Base-by-base conservation (phyloP, 176 grass and related monocot species). In the Tillandsia leiboldiana region DNA sequence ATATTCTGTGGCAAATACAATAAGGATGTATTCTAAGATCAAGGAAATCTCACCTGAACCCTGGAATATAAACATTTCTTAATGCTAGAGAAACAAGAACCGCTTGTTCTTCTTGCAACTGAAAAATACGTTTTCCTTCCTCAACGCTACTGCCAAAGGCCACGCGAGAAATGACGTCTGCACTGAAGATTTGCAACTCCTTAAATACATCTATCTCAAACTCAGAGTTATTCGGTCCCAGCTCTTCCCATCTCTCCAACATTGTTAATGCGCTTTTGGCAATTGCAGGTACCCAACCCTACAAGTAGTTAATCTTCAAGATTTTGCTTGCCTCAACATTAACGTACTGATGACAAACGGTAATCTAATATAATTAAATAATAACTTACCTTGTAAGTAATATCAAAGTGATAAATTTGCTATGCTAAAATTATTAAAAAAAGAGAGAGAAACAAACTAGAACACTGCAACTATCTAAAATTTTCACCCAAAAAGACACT, bases 71-170 rank as follows among this genome's bases (percentile, higher is more conserved):
- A 2, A 96, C 51, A 70, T 70, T 91, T 65, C 87, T 75, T 27
- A 88, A 8, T 86, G 91, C 91, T 72, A 91, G 79, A 69, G 77
- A 28, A 61, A 73, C 82, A 68, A 96, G 85, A 50, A 17, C 49
- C 51, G 61, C 70, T 67, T 91, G 91, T 47, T 96, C 74, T 14
- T 91, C 72, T 50, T 91, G 91, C 77, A 96, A 77, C 71, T 86
- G 48, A 68, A 96, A 91, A 54, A 88, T 72, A 3, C 65, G 69
- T 26, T 86, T 88, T 66, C 87, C 91, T 71, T 91, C 91, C 72
- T 86, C 72, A 2, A 88, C 91, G 83, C 85, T 86, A 70, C 91
- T 88, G 83, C 91, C 91, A 77, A 96, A 96, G 65, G 85, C 85
- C 58, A 91, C 88, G 68, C 68, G 33, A 62, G 85, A 96, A 76